phyloP scores from a whole-genome alignment of 306 rosid species.

The Alnus rubra region DNA sequence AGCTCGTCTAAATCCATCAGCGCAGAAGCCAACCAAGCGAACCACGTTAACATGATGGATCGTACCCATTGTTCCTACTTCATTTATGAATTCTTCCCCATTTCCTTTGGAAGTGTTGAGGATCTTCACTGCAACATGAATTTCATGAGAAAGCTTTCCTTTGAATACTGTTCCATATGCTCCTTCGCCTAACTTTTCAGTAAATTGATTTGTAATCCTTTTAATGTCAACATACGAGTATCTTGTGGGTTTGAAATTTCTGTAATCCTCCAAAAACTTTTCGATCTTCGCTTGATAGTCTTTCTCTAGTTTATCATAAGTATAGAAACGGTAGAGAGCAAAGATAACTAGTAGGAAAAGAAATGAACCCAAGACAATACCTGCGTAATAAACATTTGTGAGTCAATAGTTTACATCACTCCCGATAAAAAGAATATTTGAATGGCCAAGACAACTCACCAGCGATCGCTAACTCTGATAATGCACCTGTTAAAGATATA shows the following conservation, averaged over 20 bases:
- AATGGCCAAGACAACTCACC: constrained; percentile 21
- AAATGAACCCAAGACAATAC: constrained; percentile 19
- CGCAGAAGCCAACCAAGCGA: constrained; percentile 39
- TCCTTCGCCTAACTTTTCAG: constrained; percentile 20
- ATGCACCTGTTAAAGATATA: neutral
- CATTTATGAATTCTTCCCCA: constrained; percentile 46
- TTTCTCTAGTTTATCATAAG: neutral
- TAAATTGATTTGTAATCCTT: constrained; percentile 24
- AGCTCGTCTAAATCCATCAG: constrained; percentile 31
- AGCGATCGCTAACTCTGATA: constrained; percentile 9
- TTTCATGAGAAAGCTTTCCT: constrained; percentile 30
- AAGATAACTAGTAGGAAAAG: constrained; percentile 1
- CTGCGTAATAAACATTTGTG: constrained; percentile 11
- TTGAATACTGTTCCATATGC: constrained; percentile 32
- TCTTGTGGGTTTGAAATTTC: constrained; percentile 35
- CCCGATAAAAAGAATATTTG: neutral
- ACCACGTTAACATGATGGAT: constrained; percentile 43
- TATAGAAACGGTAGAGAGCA: neutral
- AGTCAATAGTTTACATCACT: neutral
- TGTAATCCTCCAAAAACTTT: constrained; percentile 30
- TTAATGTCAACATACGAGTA: constrained; percentile 35
- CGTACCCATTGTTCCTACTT: constrained; percentile 36
- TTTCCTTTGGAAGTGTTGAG: constrained; percentile 25
- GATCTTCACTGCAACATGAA: constrained; percentile 31
- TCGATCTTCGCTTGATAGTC: constrained; percentile 23